Conservation (phyloP, 164 flowering plant species). For the Magnolia kwangsiensis region DNA sequence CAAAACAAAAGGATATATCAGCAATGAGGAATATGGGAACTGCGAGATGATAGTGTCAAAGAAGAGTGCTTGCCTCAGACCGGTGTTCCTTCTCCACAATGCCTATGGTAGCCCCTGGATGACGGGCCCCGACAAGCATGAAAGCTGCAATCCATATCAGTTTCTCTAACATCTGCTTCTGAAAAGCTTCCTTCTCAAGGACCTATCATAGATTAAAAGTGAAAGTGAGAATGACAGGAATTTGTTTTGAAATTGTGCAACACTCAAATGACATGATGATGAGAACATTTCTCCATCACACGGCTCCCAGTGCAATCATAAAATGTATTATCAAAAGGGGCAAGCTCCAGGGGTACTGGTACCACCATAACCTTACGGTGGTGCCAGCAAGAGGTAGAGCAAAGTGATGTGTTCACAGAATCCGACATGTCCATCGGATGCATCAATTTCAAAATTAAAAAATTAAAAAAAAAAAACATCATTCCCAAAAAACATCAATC, state of each 20-base stretch:
- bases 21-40: neutral
- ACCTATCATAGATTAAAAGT: constrained; percentile 38
- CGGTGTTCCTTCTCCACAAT: constrained; percentile 76
- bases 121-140: constrained; percentile 98
- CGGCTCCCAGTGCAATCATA: neutral
- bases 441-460: no score
- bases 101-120: constrained; percentile 94
- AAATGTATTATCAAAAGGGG: no score
- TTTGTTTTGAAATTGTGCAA: neutral
- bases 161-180: constrained; percentile 97
- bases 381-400: no score
- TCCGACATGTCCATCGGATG: no score
- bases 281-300: neutral
- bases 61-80: constrained; percentile 53
- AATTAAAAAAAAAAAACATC: no score
- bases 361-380: no score
- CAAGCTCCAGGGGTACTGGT: no score
- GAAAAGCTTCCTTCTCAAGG: constrained; percentile 81
- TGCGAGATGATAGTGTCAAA: neutral
- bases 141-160: constrained; percentile 93
- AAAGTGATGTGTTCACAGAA: no score
- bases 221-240: neutral
- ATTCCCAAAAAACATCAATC: no score
- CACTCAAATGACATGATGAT: neutral
- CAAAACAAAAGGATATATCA: no score